Percentiles rank a stretch among this genome's conserved stretches.
These are phyloP conservation scores for Amauroascus verrucosus DNA, from an alignment of 2,329 filamentous ascomycete genomes.

Conservation along the genomic window DNA sequence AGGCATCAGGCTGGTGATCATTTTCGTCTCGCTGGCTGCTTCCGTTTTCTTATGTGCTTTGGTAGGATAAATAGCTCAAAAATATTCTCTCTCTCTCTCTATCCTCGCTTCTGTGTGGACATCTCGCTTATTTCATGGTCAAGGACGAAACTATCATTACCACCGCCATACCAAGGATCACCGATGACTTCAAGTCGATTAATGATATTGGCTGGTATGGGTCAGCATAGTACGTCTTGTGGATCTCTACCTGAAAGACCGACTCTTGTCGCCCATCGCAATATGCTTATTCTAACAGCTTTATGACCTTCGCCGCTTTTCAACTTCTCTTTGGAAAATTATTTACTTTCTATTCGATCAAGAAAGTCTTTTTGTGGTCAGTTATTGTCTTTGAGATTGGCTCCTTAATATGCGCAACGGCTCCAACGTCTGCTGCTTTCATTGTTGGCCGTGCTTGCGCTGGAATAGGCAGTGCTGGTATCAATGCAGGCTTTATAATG, in stretches of 20 bases:
- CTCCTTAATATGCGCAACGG: constrained; percentile 22
- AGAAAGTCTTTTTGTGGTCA: constrained; percentile 24
- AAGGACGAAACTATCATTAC: constrained; percentile 22
- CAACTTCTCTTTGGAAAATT: constrained; percentile 30
- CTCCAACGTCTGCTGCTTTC: constrained; percentile 29
- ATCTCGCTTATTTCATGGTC: neutral
- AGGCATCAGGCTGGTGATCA: constrained; percentile 6
- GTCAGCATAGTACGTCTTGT: neutral
- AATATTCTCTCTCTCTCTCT: too few relatives aligned
- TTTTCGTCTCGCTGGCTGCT: constrained; percentile 6
- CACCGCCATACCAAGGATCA: constrained; percentile 28
- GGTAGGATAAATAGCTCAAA: neutral
- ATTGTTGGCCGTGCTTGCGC: constrained; percentile 35
- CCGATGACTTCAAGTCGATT: constrained; percentile 31
- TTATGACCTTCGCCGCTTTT: constrained; percentile 22
- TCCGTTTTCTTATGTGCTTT: constrained; percentile 7
- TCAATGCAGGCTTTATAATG: constrained; percentile 31
- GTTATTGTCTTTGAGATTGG: constrained; percentile 22
- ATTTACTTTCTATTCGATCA: constrained; percentile 33
- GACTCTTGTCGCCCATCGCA: neutral
- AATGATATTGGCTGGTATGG: neutral
- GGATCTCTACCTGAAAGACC: neutral
- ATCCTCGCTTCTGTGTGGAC: neutral
- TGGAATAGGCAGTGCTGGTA: constrained; percentile 30
- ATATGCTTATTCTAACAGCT: constrained; percentile 27